phyloP scores from a whole-genome alignment of 2,329 filamentous ascomycete genomes.

The Gliomastix tumulicola region DNA sequence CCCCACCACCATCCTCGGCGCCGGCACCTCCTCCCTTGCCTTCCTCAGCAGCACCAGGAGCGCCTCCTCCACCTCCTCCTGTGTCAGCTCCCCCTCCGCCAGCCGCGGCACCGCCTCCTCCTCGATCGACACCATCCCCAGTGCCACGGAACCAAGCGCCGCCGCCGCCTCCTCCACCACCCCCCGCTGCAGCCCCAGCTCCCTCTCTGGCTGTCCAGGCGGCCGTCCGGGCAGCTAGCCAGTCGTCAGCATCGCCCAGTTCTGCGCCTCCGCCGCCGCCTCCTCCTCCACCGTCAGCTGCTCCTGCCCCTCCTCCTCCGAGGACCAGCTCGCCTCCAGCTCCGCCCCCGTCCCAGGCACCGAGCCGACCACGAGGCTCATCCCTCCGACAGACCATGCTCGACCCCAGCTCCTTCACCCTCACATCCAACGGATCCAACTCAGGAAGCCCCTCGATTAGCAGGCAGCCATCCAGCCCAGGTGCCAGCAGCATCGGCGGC shows the following conservation, averaged over 20 bases:
- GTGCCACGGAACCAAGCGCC: slow-evolving; percentile 3
- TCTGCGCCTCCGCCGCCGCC: slow-evolving; percentile 28
- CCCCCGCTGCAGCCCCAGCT: slow-evolving; percentile 26
- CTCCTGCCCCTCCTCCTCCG: slow-evolving; percentile 21
- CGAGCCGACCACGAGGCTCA: slow-evolving; percentile 32
- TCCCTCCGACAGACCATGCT: slow-evolving; percentile 56
- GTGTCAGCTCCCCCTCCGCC: slow-evolving; percentile 33
- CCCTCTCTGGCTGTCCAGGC: slow-evolving; percentile 32
- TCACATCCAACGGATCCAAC: slow-evolving; percentile 55
- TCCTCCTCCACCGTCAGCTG: slow-evolving; percentile 18
- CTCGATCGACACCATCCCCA: slow-evolving; percentile 24
- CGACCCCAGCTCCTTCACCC: slow-evolving; percentile 70
- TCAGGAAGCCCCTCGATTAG: slow-evolving; percentile 35
- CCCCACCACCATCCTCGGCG: slow-evolving; percentile 18
- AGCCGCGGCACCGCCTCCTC: slow-evolving; percentile 21
- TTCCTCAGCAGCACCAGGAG: slow-evolving; percentile 31
- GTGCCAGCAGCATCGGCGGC: slow-evolving; percentile 15
- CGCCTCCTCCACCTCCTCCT: slow-evolving; percentile 31
- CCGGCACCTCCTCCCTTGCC: slow-evolving; percentile 30
- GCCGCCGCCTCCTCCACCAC: slow-evolving; percentile 27
- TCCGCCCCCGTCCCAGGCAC: slow-evolving; percentile 26
- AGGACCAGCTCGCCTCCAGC: slow-evolving; percentile 26
- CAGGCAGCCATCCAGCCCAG: slow-evolving; percentile 13
- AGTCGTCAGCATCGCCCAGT: slow-evolving; percentile 23
- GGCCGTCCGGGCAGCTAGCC: slow-evolving; percentile 33